phyloP scores from a whole-genome alignment of 768 basidiomycete genomes.

The Lactarius sp. region DNA sequence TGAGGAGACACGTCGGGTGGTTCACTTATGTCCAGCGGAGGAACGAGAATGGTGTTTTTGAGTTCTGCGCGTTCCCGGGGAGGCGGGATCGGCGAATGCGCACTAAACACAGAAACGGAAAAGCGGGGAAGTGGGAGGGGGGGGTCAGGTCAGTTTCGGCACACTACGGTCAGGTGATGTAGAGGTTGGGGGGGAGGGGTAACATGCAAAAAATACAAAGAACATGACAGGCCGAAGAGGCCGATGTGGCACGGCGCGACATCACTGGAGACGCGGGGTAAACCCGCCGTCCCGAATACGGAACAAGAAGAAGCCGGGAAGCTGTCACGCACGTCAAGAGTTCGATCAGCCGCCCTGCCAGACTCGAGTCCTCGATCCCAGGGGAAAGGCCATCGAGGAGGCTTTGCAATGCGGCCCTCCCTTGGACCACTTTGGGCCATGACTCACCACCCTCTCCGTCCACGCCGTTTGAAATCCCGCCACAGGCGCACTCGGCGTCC shows the following conservation, averaged over 20 bases:
- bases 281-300: neutral
- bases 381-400: constrained; percentile 37
- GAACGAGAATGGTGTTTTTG: constrained; percentile 58
- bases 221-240: neutral
- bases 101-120: neutral
- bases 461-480: constrained; percentile 71
- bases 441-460: constrained; percentile 54
- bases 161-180: too few species aligned
- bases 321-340: constrained; percentile 58
- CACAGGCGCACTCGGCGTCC: constrained; percentile 43
- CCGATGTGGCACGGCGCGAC: neutral
- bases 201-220: too few species aligned
- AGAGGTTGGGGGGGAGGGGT: constrained; percentile 3
- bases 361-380: constrained; percentile 42
- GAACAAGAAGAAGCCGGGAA: neutral
- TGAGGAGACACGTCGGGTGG: constrained; percentile 7
- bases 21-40: constrained; percentile 40
- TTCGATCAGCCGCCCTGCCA: constrained; percentile 57
- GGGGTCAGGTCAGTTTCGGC: neutral
- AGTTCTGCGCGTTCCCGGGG: constrained; percentile 49
- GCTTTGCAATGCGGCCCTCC: constrained; percentile 42
- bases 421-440: constrained; percentile 75
- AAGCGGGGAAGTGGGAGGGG: neutral
- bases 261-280: too few species aligned
- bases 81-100: constrained; percentile 25